Base-by-base conservation (phyloP, 164 flowering plant species). In the Cinnamomum chago region DNA sequence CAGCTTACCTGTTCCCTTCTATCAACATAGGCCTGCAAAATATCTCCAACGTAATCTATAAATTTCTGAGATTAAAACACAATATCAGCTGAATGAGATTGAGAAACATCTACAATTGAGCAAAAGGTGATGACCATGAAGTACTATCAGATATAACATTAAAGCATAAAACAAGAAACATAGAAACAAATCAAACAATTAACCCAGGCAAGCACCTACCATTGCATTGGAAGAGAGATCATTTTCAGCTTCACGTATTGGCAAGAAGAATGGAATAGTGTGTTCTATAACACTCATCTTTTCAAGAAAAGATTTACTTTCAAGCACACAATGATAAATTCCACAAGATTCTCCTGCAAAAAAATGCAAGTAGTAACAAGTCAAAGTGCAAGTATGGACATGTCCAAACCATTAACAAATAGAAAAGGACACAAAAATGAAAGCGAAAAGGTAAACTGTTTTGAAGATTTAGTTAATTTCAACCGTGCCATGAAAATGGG, bases 231-330 rank as follows among this genome's bases (percentile, higher is more conserved):
- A 87, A 23, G 90, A 90, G 67, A 96, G 91, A 80, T 94, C 94
- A 85, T 88, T 90, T 86, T 92, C 99, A 51, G 91, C 90, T 82
- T 92, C 98, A 51, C 90, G 88, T 79, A 96, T 82, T 23, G 98
- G 97, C 81, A 96, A 74, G 81, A 94, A 96, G 84, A 94, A 94
- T 27, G 99, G 99, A 79, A 91, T 78, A n/a, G 99, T 96, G 78
- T 96, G 98, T 77, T 96, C 99, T 72, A 82, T 84, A 72, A 96
- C 98, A 70, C 86, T 88, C 98, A 96, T 90, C 86, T 92, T 96
- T 78, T 96, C 97, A 76, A 96, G 93, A 86, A 96, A 94, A 76
- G 99, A 96, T 77, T 87, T 96, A 84, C 97, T 92, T 80, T 92
- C 95, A 77, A 96, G 95, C 74, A 96, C 97, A 82, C 97, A 92